phyloP scores from a whole-genome alignment of 2,329 filamentous ascomycete genomes.

The Geosmithia morbida region DNA sequence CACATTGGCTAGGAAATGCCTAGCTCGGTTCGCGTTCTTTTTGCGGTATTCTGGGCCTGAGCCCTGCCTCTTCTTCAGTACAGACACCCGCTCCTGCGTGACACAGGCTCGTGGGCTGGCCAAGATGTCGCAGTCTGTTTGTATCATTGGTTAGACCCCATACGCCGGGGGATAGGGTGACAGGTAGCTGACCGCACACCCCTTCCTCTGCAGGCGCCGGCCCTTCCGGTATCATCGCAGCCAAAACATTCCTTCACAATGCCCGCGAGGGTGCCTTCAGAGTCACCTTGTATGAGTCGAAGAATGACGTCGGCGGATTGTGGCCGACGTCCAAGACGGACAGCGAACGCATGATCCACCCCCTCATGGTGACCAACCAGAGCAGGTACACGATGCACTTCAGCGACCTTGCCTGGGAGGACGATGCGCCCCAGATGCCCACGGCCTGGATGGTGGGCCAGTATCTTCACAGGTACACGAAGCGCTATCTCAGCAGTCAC shows the following conservation, averaged over 20 bases:
- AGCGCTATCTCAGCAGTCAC: conserved; percentile 35
- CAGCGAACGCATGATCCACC: conserved; percentile 39
- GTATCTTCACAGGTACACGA: conserved; percentile 53
- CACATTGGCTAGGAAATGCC: not conserved
- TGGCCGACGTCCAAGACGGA: conserved; percentile 48
- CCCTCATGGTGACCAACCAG: conserved; percentile 59
- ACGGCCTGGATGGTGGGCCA: conserved; percentile 62
- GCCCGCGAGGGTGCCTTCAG: conserved; percentile 37
- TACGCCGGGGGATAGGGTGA: not conserved
- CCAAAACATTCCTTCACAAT: conserved; percentile 57
- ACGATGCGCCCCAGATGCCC: conserved; percentile 49
- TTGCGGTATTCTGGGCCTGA: not conserved
- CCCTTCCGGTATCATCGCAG: conserved; percentile 53
- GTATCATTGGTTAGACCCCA: not conserved
- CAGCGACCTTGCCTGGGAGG: conserved; percentile 58
- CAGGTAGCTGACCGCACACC: not conserved
- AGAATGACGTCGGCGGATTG: conserved; percentile 56
- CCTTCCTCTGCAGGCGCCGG: conserved; percentile 39
- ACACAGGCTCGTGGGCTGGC: no score
- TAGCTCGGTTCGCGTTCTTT: not conserved
- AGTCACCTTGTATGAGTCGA: conserved; percentile 57
- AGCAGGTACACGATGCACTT: conserved; percentile 63
- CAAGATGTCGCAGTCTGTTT: not conserved
- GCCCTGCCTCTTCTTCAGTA: not conserved
- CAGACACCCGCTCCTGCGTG: not conserved